phyloP scores from a whole-genome alignment of 73 alveolate species.

The Paramecium tetraurelia region DNA sequence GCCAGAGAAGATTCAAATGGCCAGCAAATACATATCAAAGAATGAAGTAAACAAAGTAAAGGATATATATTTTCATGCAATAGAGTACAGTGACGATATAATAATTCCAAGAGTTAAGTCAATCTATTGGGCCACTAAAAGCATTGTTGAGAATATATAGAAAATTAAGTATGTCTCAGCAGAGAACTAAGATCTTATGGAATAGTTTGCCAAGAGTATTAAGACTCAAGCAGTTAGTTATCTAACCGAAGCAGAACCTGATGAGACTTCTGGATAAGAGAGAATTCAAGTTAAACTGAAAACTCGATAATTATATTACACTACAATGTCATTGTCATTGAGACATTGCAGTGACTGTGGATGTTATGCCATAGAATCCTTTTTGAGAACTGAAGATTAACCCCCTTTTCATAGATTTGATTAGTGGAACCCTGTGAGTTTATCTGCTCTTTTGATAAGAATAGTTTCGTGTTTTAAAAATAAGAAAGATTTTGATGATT shows the following conservation, averaged over 20 bases:
- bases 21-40: not conserved
- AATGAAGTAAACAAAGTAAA: not conserved
- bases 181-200: not conserved
- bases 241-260: not conserved
- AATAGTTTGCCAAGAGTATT: not conserved
- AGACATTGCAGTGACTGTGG: conserved; percentile 1
- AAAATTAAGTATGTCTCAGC: conserved; percentile 1
- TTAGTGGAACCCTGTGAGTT: conserved; percentile 52
- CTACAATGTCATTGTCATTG: not conserved
- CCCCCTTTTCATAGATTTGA: conserved; percentile 9
- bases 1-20: not conserved
- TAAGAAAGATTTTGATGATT: conserved; percentile 46
- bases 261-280: not conserved
- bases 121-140: not conserved
- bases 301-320: not conserved
- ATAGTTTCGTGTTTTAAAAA: conserved; percentile 20
- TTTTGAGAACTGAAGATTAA: not conserved
- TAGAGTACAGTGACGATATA: not conserved
- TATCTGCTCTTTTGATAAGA: conserved; percentile 15
- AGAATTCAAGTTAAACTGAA: not conserved
- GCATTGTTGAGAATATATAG: not conserved
- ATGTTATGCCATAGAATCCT: conserved; percentile 33
- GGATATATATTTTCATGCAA: not conserved
- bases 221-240: not conserved
- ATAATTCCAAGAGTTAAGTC: conserved; percentile 24